Evolutionary conservation across 1,284 basidiomycete genomes (phyloP).

Genomic region (Cryptococcus sp.): DNA sequence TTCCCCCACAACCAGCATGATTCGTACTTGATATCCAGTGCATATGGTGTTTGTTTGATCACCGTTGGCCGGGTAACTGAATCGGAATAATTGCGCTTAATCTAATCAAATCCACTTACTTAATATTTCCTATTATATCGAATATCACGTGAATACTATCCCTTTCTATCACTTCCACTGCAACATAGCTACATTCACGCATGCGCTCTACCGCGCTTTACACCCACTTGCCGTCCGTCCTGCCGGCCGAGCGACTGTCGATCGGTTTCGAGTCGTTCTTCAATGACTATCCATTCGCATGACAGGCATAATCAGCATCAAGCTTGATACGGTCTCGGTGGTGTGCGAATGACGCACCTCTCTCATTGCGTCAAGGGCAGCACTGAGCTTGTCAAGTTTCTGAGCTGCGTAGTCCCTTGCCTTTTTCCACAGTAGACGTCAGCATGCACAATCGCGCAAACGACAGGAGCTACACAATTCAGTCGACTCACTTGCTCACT

Average conservation of each 20-base stretch:
- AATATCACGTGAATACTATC: too few species aligned
- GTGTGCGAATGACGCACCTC: conserved; percentile 20
- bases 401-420: conserved; percentile 31
- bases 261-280: conserved; percentile 5
- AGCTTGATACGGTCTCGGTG: not conserved
- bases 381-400: conserved; percentile 33
- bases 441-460: not conserved
- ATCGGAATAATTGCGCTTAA: too few species aligned
- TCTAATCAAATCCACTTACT: too few species aligned
- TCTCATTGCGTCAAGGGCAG: conserved; percentile 27
- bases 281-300: conserved; percentile 1
- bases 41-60: too few species aligned
- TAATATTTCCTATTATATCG: too few species aligned
- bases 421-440: conserved; percentile 4
- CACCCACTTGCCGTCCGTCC: conserved; percentile 13
- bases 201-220: not conserved
- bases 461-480: not conserved
- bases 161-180: too few species aligned
- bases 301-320: not conserved
- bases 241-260: not conserved
- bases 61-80: too few species aligned
- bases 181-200: too few species aligned
- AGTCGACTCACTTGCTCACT: conserved; percentile 25
- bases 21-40: too few species aligned
- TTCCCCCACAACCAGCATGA: too few species aligned